These are phyloP conservation scores for Clavaria fumosa DNA, from an alignment of 768 basidiomycete genomes.

Conservation along the genomic window DNA sequence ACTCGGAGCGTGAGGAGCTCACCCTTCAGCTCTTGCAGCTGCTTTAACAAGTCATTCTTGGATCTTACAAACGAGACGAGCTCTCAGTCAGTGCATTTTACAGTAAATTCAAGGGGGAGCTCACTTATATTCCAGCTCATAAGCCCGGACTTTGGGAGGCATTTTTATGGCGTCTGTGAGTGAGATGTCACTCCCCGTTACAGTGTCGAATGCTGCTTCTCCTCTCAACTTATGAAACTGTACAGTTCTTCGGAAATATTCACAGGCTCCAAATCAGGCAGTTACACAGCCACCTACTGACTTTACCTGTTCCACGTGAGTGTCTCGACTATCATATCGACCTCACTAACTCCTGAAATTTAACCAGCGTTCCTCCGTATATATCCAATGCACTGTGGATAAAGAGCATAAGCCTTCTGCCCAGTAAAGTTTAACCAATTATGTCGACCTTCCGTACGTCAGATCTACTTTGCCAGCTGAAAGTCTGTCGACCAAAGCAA, in stretches of 20 bases:
- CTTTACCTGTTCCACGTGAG: too few species aligned
- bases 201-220: too few species aligned
- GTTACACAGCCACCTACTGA: too few species aligned
- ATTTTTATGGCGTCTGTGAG: constrained; percentile 27
- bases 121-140: constrained; percentile 92
- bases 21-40: constrained; percentile 84
- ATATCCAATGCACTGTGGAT: constrained; percentile 42
- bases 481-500: constrained; percentile 63
- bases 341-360: constrained; percentile 41
- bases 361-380: constrained; percentile 51
- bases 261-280: too few species aligned
- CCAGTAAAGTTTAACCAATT: constrained; percentile 9
- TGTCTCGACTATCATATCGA: too few species aligned
- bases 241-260: too few species aligned
- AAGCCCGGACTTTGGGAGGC: constrained; percentile 89
- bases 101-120: constrained; percentile 15
- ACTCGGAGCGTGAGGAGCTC: constrained; percentile 92
- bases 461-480: constrained; percentile 76
- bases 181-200: too few species aligned
- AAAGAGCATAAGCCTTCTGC: too few species aligned
- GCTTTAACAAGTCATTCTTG: constrained; percentile 92
- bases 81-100: neutral
- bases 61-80: constrained; percentile 36
- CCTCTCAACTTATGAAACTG: too few species aligned
- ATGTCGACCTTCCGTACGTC: constrained; percentile 71